These are phyloP conservation scores for Pseudoscleropodium purum DNA, from an alignment of 225 moss, liverwort and hornwort genomes.

Conservation along the genomic window DNA sequence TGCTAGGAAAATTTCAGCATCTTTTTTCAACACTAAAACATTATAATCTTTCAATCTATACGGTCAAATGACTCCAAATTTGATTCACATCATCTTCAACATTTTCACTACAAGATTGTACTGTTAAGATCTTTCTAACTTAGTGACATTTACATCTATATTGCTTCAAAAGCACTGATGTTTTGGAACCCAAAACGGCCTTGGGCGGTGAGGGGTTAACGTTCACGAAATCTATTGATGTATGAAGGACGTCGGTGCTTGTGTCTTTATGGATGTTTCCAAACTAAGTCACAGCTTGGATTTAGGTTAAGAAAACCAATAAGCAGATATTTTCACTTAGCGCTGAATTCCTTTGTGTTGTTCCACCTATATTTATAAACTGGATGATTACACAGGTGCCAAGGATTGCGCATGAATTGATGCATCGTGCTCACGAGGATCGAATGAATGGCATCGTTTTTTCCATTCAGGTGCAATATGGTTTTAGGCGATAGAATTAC, in stretches of 20 bases:
- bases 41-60: too few species aligned
- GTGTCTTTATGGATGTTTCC: background rate
- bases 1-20: too few species aligned
- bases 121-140: too few species aligned
- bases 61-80: too few species aligned
- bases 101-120: too few species aligned
- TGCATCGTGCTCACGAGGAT: slow-evolving; percentile 41
- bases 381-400: slow-evolving; percentile 41
- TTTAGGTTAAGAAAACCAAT: background rate
- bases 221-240: background rate
- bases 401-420: slow-evolving; percentile 63
- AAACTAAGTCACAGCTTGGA: background rate
- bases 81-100: too few species aligned
- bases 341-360: background rate
- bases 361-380: background rate
- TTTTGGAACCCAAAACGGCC: too few species aligned
- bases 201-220: too few species aligned
- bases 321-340: background rate
- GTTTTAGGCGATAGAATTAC: background rate
- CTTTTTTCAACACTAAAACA: too few species aligned
- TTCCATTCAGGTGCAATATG: slow-evolving; percentile 52
- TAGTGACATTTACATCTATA: too few species aligned
- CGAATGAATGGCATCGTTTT: slow-evolving; percentile 27
- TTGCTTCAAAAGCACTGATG: too few species aligned
- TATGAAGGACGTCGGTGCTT: background rate